Evolutionary conservation across 257 asterid genomes (phyloP).

Genomic region (Prunella vulgaris): DNA sequence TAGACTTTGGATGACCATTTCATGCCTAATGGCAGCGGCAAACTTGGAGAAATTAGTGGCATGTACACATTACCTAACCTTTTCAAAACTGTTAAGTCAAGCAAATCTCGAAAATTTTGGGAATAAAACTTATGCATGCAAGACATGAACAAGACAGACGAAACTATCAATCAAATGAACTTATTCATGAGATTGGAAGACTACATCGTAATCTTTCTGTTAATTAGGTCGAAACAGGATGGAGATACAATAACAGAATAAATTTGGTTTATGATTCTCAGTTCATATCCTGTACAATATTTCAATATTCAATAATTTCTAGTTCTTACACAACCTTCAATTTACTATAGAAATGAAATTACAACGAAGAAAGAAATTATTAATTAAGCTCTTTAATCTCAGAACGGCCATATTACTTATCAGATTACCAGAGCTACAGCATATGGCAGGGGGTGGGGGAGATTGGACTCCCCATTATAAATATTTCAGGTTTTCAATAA

Average conservation of each 20-base stretch:
- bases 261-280: not conserved
- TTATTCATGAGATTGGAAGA: not conserved
- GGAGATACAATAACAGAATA: not conserved
- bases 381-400: too few relatives aligned
- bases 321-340: not conserved
- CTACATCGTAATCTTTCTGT: not conserved
- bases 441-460: too few relatives aligned
- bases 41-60: not conserved
- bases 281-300: not conserved
- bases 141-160: not conserved
- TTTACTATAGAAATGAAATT: too few relatives aligned
- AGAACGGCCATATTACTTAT: too few relatives aligned
- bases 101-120: not conserved
- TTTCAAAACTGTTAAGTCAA: not conserved
- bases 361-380: too few relatives aligned
- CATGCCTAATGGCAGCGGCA: too few relatives aligned
- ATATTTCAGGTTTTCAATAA: too few relatives aligned
- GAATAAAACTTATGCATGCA: not conserved
- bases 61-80: not conserved
- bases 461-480: too few relatives aligned
- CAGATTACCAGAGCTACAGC: too few relatives aligned
- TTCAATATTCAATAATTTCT: not conserved
- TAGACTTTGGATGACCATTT: not conserved
- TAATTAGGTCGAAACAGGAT: not conserved
- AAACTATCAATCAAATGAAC: not conserved